phyloP scores from a whole-genome alignment of 768 basidiomycete species.

The Podaxis carcinomalis region DNA sequence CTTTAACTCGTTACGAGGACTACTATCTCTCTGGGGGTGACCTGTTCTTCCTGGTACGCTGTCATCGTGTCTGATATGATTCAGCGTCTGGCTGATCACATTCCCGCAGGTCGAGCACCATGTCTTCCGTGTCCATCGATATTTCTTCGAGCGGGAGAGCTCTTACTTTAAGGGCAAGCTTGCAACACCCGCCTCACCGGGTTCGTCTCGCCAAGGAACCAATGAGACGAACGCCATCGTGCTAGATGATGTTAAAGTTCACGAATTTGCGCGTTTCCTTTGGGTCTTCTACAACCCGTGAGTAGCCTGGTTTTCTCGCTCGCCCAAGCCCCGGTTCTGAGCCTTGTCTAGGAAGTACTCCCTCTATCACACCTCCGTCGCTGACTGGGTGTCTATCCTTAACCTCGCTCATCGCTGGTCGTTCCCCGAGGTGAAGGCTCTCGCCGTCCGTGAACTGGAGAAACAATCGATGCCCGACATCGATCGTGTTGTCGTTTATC shows the following conservation, averaged over 20 bases:
- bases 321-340: neutral
- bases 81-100: neutral
- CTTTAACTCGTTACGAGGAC: slow-evolving; percentile 23
- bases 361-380: slow-evolving; percentile 42
- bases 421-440: slow-evolving; percentile 45
- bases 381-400: slow-evolving; percentile 54
- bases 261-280: slow-evolving; percentile 42
- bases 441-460: slow-evolving; percentile 57
- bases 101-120: slow-evolving; percentile 47
- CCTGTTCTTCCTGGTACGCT: slow-evolving; percentile 46
- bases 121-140: slow-evolving; percentile 54
- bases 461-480: slow-evolving; percentile 37
- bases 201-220: slow-evolving; percentile 29
- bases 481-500: slow-evolving; percentile 55
- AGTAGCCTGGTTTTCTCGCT: slow-evolving; percentile 11
- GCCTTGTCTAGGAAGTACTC: slow-evolving; percentile 44
- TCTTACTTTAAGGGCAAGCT: slow-evolving; percentile 37
- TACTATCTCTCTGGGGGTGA: slow-evolving; percentile 57
- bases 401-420: slow-evolving; percentile 50
- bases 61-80: neutral
- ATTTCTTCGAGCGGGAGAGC: slow-evolving; percentile 64
- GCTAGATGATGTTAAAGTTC: slow-evolving; percentile 28
- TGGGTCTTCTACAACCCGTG: slow-evolving; percentile 59
- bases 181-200: slow-evolving; percentile 24
- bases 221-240: slow-evolving; percentile 38